Conservation (phyloP, 306 rosid genomes). For the Hippophae tibetana region DNA sequence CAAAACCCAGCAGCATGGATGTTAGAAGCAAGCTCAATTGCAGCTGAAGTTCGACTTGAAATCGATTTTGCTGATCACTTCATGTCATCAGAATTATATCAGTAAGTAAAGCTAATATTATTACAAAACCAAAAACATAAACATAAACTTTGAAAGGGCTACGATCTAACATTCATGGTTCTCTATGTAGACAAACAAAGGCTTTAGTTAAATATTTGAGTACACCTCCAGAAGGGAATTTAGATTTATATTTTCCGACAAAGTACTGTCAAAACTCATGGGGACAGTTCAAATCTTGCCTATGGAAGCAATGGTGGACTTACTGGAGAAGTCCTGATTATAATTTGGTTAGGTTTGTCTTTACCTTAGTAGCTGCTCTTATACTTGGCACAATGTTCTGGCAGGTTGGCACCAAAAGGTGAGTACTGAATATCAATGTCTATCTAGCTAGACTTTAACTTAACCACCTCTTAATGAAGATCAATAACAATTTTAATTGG, state of each 20-base stretch:
- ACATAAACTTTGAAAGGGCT: too few species aligned
- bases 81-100: conserved; percentile 24
- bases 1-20: conserved; percentile 51
- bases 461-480: background rate
- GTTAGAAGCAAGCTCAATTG: conserved; percentile 31
- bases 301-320: conserved; percentile 68
- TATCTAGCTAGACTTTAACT: background rate
- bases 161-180: too few species aligned
- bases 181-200: conserved; percentile 40
- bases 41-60: conserved; percentile 22
- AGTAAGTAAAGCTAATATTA: conserved; percentile 9
- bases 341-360: conserved; percentile 39
- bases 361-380: conserved; percentile 34
- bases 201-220: conserved; percentile 40
- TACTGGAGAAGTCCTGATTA: conserved; percentile 55
- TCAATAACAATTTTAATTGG: background rate
- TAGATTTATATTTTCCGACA: conserved; percentile 43
- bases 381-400: conserved; percentile 66
- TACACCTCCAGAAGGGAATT: conserved; percentile 38
- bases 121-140: too few species aligned
- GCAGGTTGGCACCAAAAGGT: conserved; percentile 60
- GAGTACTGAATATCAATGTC: conserved; percentile 4
- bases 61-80: conserved; percentile 28
- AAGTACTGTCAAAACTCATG: conserved; percentile 34
- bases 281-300: conserved; percentile 42